Conservation (phyloP, 2,329 filamentous ascomycete species). For the Raffaelea arxii region DNA sequence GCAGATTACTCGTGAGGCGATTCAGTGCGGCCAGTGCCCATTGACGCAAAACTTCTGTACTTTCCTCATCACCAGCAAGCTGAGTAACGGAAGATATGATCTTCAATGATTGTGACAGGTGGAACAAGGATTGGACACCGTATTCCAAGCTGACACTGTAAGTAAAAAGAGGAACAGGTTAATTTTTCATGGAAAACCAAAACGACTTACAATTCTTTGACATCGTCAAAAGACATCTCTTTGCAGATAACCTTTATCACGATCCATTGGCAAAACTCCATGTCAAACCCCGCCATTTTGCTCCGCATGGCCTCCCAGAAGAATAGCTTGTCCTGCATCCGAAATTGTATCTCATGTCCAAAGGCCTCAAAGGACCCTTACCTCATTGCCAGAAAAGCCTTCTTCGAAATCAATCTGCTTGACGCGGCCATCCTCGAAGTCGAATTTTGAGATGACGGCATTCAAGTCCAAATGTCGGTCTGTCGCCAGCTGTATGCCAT, state of each 20-base stretch:
- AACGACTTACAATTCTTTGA: constrained; percentile 2
- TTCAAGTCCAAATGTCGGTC: background rate
- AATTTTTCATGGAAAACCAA: background rate
- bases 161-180: background rate
- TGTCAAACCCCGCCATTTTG: background rate
- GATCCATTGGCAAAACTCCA: background rate
- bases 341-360: background rate
- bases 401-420: constrained; percentile 1
- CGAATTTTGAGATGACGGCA: background rate
- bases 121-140: background rate
- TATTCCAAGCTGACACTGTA: background rate
- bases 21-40: background rate
- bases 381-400: constrained; percentile 3
- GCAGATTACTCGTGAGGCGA: background rate
- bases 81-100: background rate
- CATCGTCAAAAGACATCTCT: background rate
- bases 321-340: constrained; percentile 1
- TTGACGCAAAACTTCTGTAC: background rate
- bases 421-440: background rate
- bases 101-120: background rate
- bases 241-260: background rate
- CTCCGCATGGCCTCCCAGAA: background rate
- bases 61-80: background rate
- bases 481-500: background rate
- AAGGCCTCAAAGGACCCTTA: background rate